Conservation (phyloP, 2,329 filamentous ascomycete genomes). For the Hypoxylon sp. region DNA sequence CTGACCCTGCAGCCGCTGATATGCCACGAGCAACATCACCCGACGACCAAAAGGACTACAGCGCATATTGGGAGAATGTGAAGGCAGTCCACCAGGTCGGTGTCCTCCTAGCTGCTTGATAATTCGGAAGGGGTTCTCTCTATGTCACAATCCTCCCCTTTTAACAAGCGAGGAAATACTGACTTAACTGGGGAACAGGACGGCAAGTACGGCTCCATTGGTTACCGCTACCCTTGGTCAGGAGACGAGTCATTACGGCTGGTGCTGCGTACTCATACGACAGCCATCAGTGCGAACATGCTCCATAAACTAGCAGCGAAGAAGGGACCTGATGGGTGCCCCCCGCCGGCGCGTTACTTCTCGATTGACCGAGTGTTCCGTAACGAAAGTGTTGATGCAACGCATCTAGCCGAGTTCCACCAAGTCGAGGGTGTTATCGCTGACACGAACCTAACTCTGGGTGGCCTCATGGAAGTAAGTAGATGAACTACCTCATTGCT, state of each 20-base stretch:
- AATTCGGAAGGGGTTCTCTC: not conserved
- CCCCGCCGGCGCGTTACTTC: slow-evolving; percentile 89
- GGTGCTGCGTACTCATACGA: slow-evolving; percentile 96
- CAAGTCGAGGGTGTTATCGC: slow-evolving; percentile 99
- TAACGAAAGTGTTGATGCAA: slow-evolving; percentile 97
- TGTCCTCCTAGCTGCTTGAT: not conserved
- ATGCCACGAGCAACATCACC: slow-evolving; percentile 71
- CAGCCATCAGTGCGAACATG: slow-evolving; percentile 90
- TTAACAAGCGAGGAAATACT: not conserved
- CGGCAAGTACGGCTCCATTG: slow-evolving; percentile 94
- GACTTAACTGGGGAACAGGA: slow-evolving; percentile 56
- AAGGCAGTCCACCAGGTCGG: slow-evolving; percentile 81
- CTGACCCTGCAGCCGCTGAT: slow-evolving; percentile 85
- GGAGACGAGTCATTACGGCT: slow-evolving; percentile 88
- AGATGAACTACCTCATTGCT: not conserved
- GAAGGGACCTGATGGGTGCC: slow-evolving; percentile 78
- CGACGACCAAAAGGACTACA: slow-evolving; percentile 76
- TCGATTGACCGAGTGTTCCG: slow-evolving; percentile 97
- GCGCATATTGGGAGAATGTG: slow-evolving; percentile 90
- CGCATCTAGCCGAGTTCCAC: slow-evolving; percentile 97
- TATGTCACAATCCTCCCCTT: not conserved
- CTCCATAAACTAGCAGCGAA: slow-evolving; percentile 89
- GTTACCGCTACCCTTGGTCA: slow-evolving; percentile 95
- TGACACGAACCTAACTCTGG: slow-evolving; percentile 92
- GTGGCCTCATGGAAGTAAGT: slow-evolving; percentile 82